Conservation (phyloP, 2,329 filamentous ascomycete species). For the Aureobasidium sp. region DNA sequence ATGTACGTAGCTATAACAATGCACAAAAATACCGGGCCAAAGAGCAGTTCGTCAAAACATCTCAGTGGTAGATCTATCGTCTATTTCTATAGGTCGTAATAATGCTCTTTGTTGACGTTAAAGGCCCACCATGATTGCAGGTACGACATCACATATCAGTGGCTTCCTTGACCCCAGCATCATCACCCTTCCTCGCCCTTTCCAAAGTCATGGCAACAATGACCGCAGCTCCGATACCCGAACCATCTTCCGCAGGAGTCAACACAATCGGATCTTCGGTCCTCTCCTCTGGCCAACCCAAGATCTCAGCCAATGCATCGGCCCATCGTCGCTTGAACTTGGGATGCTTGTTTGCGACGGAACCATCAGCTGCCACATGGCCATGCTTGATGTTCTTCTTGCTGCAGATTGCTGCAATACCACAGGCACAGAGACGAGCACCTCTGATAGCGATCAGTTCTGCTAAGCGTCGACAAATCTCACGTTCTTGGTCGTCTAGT, state of each 20-base stretch:
- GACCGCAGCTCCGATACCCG: conserved; percentile 31
- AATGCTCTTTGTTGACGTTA: too few species aligned
- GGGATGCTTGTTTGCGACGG: conserved; percentile 33
- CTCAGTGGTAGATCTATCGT: too few species aligned
- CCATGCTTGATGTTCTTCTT: conserved; percentile 25
- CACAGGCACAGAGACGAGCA: conserved; percentile 29
- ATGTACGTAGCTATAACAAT: too few species aligned
- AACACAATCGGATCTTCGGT: conserved; percentile 28
- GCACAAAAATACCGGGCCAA: background rate
- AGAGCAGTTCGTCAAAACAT: too few species aligned
- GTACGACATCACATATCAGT: background rate
- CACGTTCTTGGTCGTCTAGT: conserved; percentile 20
- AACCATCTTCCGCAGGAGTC: conserved; percentile 33
- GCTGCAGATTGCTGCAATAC: conserved; percentile 29
- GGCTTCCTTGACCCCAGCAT: conserved; percentile 4
- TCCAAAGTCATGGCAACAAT: conserved; percentile 26
- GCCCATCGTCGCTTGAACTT: conserved; percentile 34
- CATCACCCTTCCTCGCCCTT: conserved; percentile 16
- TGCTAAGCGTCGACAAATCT: conserved; percentile 22
- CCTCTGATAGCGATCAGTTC: conserved; percentile 27
- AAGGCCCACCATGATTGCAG: background rate
- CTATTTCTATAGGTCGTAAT: too few species aligned
- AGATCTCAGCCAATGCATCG: conserved; percentile 30
- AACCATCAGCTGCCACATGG: conserved; percentile 31
- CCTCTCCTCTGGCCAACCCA: conserved; percentile 25